phyloP scores from a whole-genome alignment of 225 moss, liverwort and hornwort species.

The Straminergon stramineum region DNA sequence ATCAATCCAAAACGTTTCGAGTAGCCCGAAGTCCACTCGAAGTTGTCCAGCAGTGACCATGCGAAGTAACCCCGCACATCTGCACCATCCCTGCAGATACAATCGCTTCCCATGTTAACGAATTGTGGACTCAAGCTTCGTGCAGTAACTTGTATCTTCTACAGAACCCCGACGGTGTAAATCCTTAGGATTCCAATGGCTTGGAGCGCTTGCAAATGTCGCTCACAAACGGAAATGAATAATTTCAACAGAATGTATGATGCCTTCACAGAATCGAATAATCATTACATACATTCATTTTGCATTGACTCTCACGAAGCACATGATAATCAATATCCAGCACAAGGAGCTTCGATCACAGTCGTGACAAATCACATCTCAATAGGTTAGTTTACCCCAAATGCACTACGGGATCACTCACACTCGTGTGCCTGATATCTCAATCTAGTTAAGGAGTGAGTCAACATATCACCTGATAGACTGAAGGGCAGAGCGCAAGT shows the following conservation, averaged over 20 bases:
- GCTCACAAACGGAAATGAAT: neutral
- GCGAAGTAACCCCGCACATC: constrained; percentile 44
- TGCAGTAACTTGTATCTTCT: neutral
- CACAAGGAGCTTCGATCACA: neutral
- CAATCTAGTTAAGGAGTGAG: neutral
- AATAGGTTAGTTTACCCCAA: neutral
- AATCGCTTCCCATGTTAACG: neutral
- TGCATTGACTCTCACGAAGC: neutral
- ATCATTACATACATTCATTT: neutral
- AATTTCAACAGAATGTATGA: neutral
- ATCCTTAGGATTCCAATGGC: neutral
- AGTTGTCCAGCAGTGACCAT: constrained; percentile 47
- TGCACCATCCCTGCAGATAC: constrained; percentile 27
- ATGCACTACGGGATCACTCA: neutral
- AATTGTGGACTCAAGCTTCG: neutral
- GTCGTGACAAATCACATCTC: neutral
- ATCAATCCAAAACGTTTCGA: constrained; percentile 36
- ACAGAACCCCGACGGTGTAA: neutral
- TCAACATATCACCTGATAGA: constrained; percentile 25
- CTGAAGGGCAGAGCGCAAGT: constrained; percentile 29
- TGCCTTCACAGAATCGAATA: neutral
- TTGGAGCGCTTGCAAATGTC: neutral
- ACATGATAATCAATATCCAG: neutral
- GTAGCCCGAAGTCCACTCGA: constrained; percentile 39
- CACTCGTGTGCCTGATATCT: neutral